These are phyloP conservation scores for Pholiota molesta DNA, from an alignment of 768 basidiomycete species.

Conservation along the genomic window DNA sequence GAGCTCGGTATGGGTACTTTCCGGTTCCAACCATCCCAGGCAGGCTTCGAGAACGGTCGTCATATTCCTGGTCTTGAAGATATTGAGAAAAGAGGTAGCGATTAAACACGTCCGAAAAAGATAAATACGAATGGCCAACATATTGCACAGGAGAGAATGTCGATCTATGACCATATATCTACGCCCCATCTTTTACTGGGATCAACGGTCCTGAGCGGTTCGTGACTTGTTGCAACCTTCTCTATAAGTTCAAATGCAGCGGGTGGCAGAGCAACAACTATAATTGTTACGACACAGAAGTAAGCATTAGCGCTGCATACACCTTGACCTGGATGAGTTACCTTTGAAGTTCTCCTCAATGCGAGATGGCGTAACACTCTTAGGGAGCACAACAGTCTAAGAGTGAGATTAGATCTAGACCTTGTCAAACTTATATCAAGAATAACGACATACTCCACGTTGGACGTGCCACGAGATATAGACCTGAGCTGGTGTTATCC, in stretches of 20 bases:
- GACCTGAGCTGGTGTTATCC: constrained; percentile 75
- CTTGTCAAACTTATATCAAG: not conserved
- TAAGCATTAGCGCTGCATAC: not conserved
- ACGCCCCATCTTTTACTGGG: constrained; percentile 65
- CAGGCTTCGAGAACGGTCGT: not conserved
- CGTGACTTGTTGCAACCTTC: constrained; percentile 53
- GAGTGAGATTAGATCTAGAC: not conserved
- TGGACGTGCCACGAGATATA: constrained; percentile 79
- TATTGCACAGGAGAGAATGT: not conserved
- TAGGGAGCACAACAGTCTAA: constrained; percentile 73
- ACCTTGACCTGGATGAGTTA: constrained; percentile 25
- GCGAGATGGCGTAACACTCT: constrained; percentile 72
- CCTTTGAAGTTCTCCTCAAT: constrained; percentile 73
- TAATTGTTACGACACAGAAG: not conserved
- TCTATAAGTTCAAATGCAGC: constrained; percentile 49
- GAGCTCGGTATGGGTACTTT: not conserved
- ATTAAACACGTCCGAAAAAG: not conserved
- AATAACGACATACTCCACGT: constrained; percentile 57
- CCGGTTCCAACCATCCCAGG: not conserved
- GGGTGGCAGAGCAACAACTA: constrained; percentile 41
- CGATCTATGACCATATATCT: constrained; percentile 47
- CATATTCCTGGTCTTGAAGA: not conserved
- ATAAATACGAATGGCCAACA: not conserved
- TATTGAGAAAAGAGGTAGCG: not conserved
- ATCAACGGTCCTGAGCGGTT: constrained; percentile 57